Base-by-base conservation (phyloP, 1,139 yeast genomes). In the Yamadazyma aaseri region DNA sequence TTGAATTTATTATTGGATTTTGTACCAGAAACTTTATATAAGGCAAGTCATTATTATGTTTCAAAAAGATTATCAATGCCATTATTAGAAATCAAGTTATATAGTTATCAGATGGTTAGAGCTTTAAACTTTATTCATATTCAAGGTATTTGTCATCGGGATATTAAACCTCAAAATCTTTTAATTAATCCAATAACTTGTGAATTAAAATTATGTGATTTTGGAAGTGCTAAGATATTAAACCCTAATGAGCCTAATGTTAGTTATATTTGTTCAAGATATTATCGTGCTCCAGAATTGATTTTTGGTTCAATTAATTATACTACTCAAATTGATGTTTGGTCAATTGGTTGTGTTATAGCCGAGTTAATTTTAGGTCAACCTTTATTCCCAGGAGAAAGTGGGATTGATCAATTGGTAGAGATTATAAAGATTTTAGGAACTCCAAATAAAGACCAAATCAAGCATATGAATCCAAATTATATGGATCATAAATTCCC, bases 271-370 rank as follows among this genome's bases (percentile, higher is more conserved):
- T 84, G 92, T 57, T 81, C 89, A 16, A 71, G 94, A 51, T 84
- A 81, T 55, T 84, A 84, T 57, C 72, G 94, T 54, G 92, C 94
- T 3, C 95, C 95, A 1, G 95, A 86, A 58, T 73, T 86, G 51
- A 86, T 86, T 40, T 87, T 86, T 61, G 96, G 95, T 15, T 94
- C 96, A 9, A 83, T 92, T 6, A 85, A 86, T 58, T 86, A 86
- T 61, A 87, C 98, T n/a, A 89, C 97, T 27, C 90, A 90, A 61
- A 92, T 92, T 49, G 98, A 92, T 59, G 81, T 92, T 36, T 92
- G 98, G 98, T 86, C 96, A 13, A 90, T 96, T 9, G 97, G 96
- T 14, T 92, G 98, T 65, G 98, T 92, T 24, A 89, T 92, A 87
- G 97, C 97, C 4, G 98, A 92, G 63, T 69, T 92, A 52, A 79